phyloP scores from a whole-genome alignment of 768 basidiomycete genomes.

The Tephrocybe sp. region DNA sequence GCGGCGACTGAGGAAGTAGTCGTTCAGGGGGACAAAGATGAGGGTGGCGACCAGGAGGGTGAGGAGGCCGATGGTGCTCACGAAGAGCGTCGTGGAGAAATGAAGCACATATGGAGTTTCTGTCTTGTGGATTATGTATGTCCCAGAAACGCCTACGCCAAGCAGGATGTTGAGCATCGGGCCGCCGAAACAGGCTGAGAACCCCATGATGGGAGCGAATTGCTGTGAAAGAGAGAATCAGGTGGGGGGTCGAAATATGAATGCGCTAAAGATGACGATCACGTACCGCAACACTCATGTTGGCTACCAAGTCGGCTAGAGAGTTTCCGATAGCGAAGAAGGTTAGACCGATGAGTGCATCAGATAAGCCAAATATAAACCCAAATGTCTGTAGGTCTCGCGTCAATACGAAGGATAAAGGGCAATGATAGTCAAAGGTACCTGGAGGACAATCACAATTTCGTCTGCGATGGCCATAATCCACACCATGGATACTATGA shows the following conservation, averaged over 20 bases:
- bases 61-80: slow-evolving; percentile 83
- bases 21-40: slow-evolving; percentile 82
- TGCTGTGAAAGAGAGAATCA: slow-evolving; percentile 39
- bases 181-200: slow-evolving; percentile 92
- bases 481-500: slow-evolving; percentile 90
- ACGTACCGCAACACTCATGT: slow-evolving; percentile 89
- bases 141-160: slow-evolving; percentile 90
- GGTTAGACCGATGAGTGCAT: slow-evolving; percentile 95
- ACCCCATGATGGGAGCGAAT: slow-evolving; percentile 92
- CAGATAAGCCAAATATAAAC: slow-evolving; percentile 91
- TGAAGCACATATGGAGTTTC: slow-evolving; percentile 65
- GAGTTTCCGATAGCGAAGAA: slow-evolving; percentile 98
- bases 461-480: slow-evolving; percentile 98
- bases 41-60: slow-evolving; percentile 72
- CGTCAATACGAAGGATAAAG: background rate
- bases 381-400: slow-evolving; percentile 72
- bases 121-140: slow-evolving; percentile 74
- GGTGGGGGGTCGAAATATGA: background rate
- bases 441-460: slow-evolving; percentile 88
- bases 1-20: slow-evolving; percentile 71
- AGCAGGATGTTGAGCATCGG: slow-evolving; percentile 92
- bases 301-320: slow-evolving; percentile 94
- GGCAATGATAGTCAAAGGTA: slow-evolving; percentile 31
- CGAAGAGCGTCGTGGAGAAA: slow-evolving; percentile 81
- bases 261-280: background rate